Evolutionary conservation across 2,329 filamentous ascomycete species (phyloP).

Genomic region (Hypoxylon sp.): DNA sequence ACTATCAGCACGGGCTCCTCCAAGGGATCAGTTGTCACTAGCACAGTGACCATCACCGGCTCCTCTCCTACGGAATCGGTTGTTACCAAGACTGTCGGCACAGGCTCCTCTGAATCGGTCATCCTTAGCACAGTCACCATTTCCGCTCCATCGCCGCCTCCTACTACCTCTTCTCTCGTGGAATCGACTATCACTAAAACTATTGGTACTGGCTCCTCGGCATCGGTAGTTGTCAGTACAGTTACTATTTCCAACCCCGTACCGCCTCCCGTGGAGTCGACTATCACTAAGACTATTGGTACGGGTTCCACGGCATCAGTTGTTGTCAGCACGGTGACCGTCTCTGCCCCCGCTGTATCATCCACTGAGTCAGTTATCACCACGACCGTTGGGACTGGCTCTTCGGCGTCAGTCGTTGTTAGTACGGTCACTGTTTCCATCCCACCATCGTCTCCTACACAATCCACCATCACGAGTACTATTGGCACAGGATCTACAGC

Average conservation of each 20-base stretch:
- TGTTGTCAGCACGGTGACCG: constrained; percentile 6
- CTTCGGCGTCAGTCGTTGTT: constrained; percentile 11
- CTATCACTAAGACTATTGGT: constrained; percentile 6
- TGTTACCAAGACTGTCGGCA: constrained; percentile 12
- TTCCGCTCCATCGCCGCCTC: neutral
- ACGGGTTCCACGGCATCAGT: constrained; percentile 5
- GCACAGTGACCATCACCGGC: neutral
- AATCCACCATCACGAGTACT: constrained; percentile 13
- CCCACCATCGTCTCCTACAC: neutral
- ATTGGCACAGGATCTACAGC: constrained; percentile 11
- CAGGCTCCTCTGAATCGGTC: neutral
- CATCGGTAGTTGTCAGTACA: constrained; percentile 9
- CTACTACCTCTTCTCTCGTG: neutral
- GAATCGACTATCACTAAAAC: constrained; percentile 38
- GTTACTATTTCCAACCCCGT: constrained; percentile 4
- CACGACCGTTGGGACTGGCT: constrained; percentile 7
- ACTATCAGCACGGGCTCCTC: neutral
- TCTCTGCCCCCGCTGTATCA: neutral
- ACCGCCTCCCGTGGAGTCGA: neutral
- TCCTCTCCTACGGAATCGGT: constrained; percentile 3
- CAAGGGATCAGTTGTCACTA: neutral
- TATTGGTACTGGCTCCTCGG: neutral
- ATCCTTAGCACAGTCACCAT: constrained; percentile 2
- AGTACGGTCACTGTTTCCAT: constrained; percentile 42
- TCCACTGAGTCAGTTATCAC: constrained; percentile 23